These are phyloP conservation scores for Ganoderma meredithae DNA, from an alignment of 1,284 basidiomycete genomes.

Conservation along the genomic window DNA sequence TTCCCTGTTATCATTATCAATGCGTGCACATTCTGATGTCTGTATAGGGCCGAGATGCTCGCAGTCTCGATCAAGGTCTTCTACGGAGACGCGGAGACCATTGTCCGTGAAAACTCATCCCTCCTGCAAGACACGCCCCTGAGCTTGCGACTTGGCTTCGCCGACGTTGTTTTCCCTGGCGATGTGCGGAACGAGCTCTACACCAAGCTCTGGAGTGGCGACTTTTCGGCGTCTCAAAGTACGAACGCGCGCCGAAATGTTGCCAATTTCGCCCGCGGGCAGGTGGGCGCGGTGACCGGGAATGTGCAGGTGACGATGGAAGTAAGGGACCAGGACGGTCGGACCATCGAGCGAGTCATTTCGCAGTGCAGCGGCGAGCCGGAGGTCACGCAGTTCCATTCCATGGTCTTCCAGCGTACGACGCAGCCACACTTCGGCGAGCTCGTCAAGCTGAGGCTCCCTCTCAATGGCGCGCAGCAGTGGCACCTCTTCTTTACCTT, in stretches of 20 bases:
- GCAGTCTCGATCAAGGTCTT: slow-evolving; percentile 93
- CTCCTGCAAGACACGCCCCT: slow-evolving; percentile 85
- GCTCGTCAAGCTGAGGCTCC: slow-evolving; percentile 88
- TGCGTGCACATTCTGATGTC: slow-evolving; percentile 6
- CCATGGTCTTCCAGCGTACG: slow-evolving; percentile 88
- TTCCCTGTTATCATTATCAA: slow-evolving; percentile 5
- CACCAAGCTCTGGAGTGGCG: slow-evolving; percentile 92
- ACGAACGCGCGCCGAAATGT: slow-evolving; percentile 65
- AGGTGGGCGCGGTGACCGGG: slow-evolving; percentile 58
- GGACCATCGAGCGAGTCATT: slow-evolving; percentile 77
- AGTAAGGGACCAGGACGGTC: slow-evolving; percentile 81
- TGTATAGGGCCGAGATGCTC: slow-evolving; percentile 78
- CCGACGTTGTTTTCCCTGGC: slow-evolving; percentile 95
- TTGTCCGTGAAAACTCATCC: slow-evolving; percentile 87
- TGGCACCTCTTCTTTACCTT: slow-evolving; percentile 97
- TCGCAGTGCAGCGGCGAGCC: slow-evolving; percentile 89
- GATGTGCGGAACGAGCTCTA: slow-evolving; percentile 95
- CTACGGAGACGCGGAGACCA: slow-evolving; percentile 78
- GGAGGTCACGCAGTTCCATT: slow-evolving; percentile 82
- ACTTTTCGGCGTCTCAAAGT: slow-evolving; percentile 69
- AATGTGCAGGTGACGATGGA: slow-evolving; percentile 94
- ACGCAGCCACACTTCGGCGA: slow-evolving; percentile 93
- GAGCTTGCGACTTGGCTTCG: slow-evolving; percentile 93
- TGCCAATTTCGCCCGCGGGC: slow-evolving; percentile 64
- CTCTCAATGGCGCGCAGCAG: slow-evolving; percentile 71